Conservation (phyloP, 2,329 filamentous ascomycete genomes). For the Claviceps paspali region DNA sequence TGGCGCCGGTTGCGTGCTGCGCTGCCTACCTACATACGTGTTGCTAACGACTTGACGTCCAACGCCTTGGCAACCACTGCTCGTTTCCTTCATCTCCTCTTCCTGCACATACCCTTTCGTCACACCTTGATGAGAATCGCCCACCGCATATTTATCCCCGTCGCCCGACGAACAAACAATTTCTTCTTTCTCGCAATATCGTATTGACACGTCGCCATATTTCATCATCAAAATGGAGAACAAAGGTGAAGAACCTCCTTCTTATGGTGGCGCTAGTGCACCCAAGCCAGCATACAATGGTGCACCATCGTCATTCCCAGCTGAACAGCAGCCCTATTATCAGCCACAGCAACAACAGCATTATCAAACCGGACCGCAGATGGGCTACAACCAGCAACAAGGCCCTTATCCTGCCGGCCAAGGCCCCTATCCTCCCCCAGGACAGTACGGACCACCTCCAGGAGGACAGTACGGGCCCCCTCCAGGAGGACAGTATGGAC, state of each 20-base stretch:
- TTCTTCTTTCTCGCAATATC: not conserved
- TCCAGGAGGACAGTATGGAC: constrained; percentile 8
- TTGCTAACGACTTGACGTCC: no score
- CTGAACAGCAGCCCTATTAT: constrained; percentile 11
- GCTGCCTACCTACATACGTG: no score
- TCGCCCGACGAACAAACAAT: not conserved
- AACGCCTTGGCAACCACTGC: not conserved
- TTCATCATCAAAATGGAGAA: constrained; percentile 26
- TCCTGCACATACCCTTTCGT: not conserved
- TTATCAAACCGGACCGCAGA: constrained; percentile 26
- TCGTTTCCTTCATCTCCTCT: not conserved
- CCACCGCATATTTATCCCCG: not conserved
- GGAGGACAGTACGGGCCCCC: constrained; percentile 23
- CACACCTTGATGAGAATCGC: not conserved
- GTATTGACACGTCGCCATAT: not conserved
- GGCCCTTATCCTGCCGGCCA: constrained; percentile 19
- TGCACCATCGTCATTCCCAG: constrained; percentile 1
- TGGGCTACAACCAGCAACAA: constrained; percentile 27
- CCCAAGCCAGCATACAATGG: constrained; percentile 30
- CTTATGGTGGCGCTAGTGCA: constrained; percentile 23
- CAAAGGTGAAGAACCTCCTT: constrained; percentile 34
- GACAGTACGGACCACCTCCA: constrained; percentile 16
- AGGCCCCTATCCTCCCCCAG: constrained; percentile 18
- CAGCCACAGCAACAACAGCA: constrained; percentile 16
- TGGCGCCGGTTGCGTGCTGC: constrained; percentile 2